Base-by-base conservation (phyloP, 768 basidiomycete species). In the Postia placenta region DNA sequence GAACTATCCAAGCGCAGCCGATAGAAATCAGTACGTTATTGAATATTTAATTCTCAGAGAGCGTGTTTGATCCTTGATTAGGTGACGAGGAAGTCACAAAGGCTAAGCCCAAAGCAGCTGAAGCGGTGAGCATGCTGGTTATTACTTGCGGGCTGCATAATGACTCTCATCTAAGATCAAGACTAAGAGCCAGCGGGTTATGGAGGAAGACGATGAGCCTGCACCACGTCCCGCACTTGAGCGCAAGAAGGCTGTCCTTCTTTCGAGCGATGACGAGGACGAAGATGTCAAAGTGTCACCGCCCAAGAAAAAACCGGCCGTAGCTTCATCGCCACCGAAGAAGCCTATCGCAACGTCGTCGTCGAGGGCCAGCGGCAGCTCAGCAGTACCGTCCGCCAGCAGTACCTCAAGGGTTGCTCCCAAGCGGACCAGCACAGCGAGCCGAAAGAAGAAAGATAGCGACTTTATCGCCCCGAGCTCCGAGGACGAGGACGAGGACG, bases 251-350 rank as follows among this genome's bases (percentile, higher is more conserved):
- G 45, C 52, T 4, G 56, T 54, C 2, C 33, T 65, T 4, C 43
- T 57, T 2, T 61, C 61, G 0, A 63, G 61, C 48, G 64, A 60
- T 37, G 60, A 59, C 17, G 60, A 61, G 12, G 62, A 61, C 11
- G 58, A 56, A 2, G 53, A 50, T 7, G 50, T 37, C 23, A 49
- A 50, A 9, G 58, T 51, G 35, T 30, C 51, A 14, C 56, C 69
- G 0, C 71, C 73, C 1, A 71, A 65, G 63, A 75, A 75, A 64
- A 75, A 74, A 50, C 46, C 58, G 12, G 67, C 68, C 0, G 54
- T 66, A 1, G n/a, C n/a, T n/a, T n/a, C n/a, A n/a, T n/a, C n/a
- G n/a, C n/a, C n/a, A n/a, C n/a, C n/a, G n/a, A n/a, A n/a, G n/a
- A n/a, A n/a, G n/a, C n/a, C n/a, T n/a, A 33, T 50, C 2, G 11